Evolutionary conservation across 495 filamentous ascomycete genomes (phyloP).

Genomic region (Lindgomyces ingoldianus): DNA sequence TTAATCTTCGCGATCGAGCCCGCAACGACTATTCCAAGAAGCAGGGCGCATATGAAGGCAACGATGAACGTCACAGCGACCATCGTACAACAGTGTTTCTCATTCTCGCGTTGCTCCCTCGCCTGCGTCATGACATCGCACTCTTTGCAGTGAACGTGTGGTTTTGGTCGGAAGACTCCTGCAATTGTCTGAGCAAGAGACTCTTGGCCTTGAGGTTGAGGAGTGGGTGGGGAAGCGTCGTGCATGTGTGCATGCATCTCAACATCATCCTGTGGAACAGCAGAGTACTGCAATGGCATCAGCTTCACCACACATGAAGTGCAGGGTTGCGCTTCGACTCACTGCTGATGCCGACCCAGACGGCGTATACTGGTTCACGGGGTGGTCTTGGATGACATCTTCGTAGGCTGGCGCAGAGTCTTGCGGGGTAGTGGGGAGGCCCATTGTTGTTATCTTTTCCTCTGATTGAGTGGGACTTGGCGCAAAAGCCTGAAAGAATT

Average conservation of each 20-base stretch:
- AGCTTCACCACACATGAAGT: background rate
- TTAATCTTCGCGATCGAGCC: background rate
- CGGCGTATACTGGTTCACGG: slow-evolving; percentile 11
- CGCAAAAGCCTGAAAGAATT: background rate
- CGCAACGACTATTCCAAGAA: slow-evolving; percentile 17
- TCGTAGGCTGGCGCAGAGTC: slow-evolving; percentile 29
- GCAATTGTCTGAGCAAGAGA: slow-evolving; percentile 14
- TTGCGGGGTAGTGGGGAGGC: slow-evolving; percentile 9
- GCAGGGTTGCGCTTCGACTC: background rate
- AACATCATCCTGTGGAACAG: slow-evolving; percentile 23
- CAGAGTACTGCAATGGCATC: slow-evolving; percentile 11
- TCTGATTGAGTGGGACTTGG: background rate
- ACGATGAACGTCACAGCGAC: slow-evolving; percentile 23
- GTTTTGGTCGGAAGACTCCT: slow-evolving; percentile 24
- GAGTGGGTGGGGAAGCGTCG: background rate
- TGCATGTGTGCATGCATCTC: slow-evolving; percentile 17
- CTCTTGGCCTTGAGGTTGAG: slow-evolving; percentile 1
- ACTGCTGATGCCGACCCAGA: slow-evolving; percentile 16
- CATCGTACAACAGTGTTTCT: slow-evolving; percentile 19
- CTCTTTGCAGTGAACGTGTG: slow-evolving; percentile 21
- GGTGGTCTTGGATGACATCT: slow-evolving; percentile 21
- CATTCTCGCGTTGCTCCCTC: slow-evolving; percentile 12
- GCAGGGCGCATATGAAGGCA: slow-evolving; percentile 11
- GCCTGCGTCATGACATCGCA: slow-evolving; percentile 16
- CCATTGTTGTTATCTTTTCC: slow-evolving; percentile 4